Evolutionary conservation across 352 stramenopile genomes (phyloP).

Genomic region (Globisporangium splendens): DNA sequence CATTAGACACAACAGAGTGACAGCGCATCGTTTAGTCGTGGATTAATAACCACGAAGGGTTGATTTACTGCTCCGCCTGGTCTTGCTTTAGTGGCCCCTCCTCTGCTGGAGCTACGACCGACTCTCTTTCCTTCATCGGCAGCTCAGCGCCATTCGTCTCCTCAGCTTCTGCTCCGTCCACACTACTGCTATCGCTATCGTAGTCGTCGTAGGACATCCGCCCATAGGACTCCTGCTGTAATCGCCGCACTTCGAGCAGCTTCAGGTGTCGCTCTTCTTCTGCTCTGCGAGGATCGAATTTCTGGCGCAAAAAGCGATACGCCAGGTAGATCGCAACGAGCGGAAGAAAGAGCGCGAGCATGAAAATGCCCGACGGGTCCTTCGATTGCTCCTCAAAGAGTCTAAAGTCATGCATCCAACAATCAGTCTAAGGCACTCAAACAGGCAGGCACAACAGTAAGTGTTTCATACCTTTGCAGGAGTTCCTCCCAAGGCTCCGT

Average conservation of each 20-base stretch:
- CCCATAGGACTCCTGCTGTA: slow-evolving; percentile 75
- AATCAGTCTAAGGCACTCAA: too few relatives aligned
- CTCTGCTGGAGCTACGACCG: background rate
- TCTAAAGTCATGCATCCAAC: slow-evolving; percentile 8
- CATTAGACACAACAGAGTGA: too few relatives aligned
- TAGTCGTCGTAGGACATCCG: slow-evolving; percentile 37
- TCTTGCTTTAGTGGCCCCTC: background rate
- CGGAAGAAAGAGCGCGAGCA: slow-evolving; percentile 58
- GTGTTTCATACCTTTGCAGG: slow-evolving; percentile 26
- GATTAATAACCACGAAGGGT: too few relatives aligned
- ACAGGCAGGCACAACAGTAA: too few relatives aligned
- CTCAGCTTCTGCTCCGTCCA: slow-evolving; percentile 1
- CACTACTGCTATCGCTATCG: slow-evolving; percentile 43
- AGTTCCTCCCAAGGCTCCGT: slow-evolving; percentile 50
- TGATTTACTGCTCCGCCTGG: background rate
- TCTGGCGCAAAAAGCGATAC: slow-evolving; percentile 42
- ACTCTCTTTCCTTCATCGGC: slow-evolving; percentile 8
- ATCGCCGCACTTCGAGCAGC: slow-evolving; percentile 60
- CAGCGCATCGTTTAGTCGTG: too few relatives aligned
- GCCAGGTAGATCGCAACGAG: slow-evolving; percentile 48
- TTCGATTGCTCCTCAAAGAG: slow-evolving; percentile 67
- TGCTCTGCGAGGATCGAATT: slow-evolving; percentile 22
- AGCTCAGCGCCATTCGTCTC: slow-evolving; percentile 17
- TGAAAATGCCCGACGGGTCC: slow-evolving; percentile 65
- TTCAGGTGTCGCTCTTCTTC: slow-evolving; percentile 52